Evolutionary conservation across 1,139 yeast genomes (phyloP), one percentile per base, ranked within the genome.

Genomic region (Suhomyces atakaporum): DNA sequence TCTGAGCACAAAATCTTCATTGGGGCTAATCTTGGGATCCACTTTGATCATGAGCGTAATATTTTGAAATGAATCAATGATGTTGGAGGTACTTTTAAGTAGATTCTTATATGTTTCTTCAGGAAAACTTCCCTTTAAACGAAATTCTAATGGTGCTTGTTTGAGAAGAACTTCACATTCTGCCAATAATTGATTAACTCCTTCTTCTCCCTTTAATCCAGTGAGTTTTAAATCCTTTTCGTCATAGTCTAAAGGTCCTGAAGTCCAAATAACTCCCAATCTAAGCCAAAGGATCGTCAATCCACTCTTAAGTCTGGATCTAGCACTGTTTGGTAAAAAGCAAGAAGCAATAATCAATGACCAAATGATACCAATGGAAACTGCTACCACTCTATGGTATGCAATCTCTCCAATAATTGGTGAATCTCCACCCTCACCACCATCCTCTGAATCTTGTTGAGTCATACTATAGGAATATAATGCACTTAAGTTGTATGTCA

Each of bases 201-300:
- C 79, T 39, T 65, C 63, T 35, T 75, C 70, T 28, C 79, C 83
- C 38, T 73, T 69, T 24, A 80, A 58, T 0, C 86, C 85, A 23
- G 68, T 61, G 8, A 79, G 59, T 19, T 46, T 43, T 25, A 31
- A 25, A 33, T 50, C 40, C 4, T 45, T 44, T 7, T 29, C 36
- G 15, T 57, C 56, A 41, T 63, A 68, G 28, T 66, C 74, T 40
- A 71, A 54, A 4, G 75, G 75, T 41, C 80, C 85, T 16, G 81
- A 67, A 48, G 81, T 82, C 95, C 95, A 86, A n/a, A 81, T 73
- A 19, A 86, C 71, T 0, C 95, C 96, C 70, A 87, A 70, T 35
- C 89, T 65, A 29, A 87, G 62, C 95, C 95, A 87, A 19, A 85
- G 65, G 1, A 81, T 63, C 0, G 88, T 75, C 18, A 86, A 57